Base-by-base conservation (phyloP, 169 alveolate species). In the Eimeria maxima region DNA sequence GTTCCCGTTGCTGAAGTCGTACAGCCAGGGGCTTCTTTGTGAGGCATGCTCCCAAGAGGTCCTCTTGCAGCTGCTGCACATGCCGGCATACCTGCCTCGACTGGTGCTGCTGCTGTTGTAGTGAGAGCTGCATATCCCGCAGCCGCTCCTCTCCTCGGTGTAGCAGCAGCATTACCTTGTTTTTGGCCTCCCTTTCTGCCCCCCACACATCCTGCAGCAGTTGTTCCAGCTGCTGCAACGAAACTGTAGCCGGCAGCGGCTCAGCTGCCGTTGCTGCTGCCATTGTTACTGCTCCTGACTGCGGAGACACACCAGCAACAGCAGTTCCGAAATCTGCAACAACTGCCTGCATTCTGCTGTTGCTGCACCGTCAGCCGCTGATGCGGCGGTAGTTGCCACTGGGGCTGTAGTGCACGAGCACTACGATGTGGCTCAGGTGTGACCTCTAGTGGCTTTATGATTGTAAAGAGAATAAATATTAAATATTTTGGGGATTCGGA, bases 151-250 rank as follows among this genome's bases (percentile, higher is more conserved):
- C 89, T 8, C 89, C 89, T 69, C 47, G 69, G 45, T 78, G 60
- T 67, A 78, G 44, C 89, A 78, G 89, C 89, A 42, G 60, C 89
- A 78, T 65, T 22, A 78, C 89, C 22, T n/a, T 45, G 44, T 18
- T 18, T 45, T 78, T 78, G 24, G 89, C 89, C 42, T 78, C 65
- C 44, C 44, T 53, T 44, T 78, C 89, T 44, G 89, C 89, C 42
- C 65, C 89, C 89, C 89, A 78, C 60, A 78, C 89, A 78, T 78
- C 89, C 89, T 78, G 89, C 89, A 45, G 63, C 55, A 78, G 69
- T 53, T 45, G 89, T 44, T 78, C 44, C 24, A 78, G 63, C 38
- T 78, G 69, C 55, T 78, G 65, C 69, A 78, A 44, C 22, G 89
- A 78, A 44, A 78, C 89, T 18, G 89, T 78, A 45, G 60, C 89